These are phyloP conservation scores for Ogataea ganodermae DNA, from an alignment of 805 yeast species.

Conservation along the genomic window DNA sequence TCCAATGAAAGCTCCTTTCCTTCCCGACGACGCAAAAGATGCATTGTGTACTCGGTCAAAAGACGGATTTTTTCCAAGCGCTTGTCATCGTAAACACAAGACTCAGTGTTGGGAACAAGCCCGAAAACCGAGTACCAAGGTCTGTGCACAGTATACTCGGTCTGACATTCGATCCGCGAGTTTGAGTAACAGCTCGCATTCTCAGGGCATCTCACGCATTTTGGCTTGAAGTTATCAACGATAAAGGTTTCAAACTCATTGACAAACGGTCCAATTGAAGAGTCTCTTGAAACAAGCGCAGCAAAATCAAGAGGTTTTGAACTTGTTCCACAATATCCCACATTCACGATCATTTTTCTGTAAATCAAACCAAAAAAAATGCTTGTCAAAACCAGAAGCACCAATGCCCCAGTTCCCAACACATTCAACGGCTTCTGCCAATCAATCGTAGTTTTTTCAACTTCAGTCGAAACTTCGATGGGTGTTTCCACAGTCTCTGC, in stretches of 20 bases:
- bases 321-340: conserved; percentile 77
- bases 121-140: conserved; percentile 61
- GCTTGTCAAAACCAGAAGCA: conserved; percentile 38
- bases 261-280: conserved; percentile 28
- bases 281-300: conserved; percentile 23
- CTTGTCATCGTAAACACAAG: conserved; percentile 73
- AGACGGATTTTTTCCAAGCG: conserved; percentile 67
- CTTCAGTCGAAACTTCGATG: too few relatives aligned
- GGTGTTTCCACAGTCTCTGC: too few relatives aligned
- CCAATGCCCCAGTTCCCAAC: background rate
- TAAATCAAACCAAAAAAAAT: conserved; percentile 47
- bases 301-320: conserved; percentile 28
- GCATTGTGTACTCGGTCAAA: conserved; percentile 66
- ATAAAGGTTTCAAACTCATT: conserved; percentile 45
- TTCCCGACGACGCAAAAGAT: conserved; percentile 64
- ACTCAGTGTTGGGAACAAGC: conserved; percentile 58
- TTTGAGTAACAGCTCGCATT: conserved; percentile 73
- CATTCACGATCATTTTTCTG: conserved; percentile 57
- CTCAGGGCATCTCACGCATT: conserved; percentile 76
- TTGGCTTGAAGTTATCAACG: conserved; percentile 51
- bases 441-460: too few relatives aligned
- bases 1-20: conserved; percentile 65
- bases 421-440: background rate
- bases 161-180: conserved; percentile 66
- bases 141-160: conserved; percentile 55